Conservation (phyloP, 1,284 basidiomycete genomes). For the Tilletia setariae region DNA sequence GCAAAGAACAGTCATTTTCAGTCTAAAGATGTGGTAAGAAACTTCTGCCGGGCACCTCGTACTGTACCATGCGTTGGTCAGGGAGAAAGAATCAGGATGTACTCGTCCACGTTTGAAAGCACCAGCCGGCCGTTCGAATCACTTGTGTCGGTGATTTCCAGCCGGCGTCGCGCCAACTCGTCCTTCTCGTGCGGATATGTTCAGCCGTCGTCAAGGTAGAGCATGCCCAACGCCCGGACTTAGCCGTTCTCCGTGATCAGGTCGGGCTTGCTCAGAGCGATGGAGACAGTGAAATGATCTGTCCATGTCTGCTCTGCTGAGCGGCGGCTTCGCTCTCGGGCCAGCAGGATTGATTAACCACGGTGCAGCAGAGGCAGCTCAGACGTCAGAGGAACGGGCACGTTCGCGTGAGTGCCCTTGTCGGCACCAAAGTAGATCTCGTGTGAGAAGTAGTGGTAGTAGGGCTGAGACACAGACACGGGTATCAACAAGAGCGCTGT, state of each 20-base stretch:
- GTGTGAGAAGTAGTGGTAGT: slow-evolving; percentile 82
- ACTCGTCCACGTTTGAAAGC: slow-evolving; percentile 17
- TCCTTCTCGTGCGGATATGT: slow-evolving; percentile 75
- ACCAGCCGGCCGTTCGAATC: background rate
- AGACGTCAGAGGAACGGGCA: slow-evolving; percentile 73
- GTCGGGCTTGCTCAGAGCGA: slow-evolving; percentile 67
- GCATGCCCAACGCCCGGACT: slow-evolving; percentile 67
- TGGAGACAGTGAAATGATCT: slow-evolving; percentile 88
- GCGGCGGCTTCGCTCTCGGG: slow-evolving; percentile 79
- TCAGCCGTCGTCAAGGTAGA: slow-evolving; percentile 94
- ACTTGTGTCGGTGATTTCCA: slow-evolving; percentile 21
- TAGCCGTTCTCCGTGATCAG: slow-evolving; percentile 16
- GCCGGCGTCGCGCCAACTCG: slow-evolving; percentile 65
- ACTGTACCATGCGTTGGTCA: no score
- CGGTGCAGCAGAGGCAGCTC: slow-evolving; percentile 77
- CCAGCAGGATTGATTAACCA: slow-evolving; percentile 87
- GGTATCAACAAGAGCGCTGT: no score
- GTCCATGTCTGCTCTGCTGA: slow-evolving; percentile 80
- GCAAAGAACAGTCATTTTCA: no score
- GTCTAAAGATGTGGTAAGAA: no score
- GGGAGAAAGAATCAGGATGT: no score
- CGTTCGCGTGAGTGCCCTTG: slow-evolving; percentile 65
- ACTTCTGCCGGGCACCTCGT: no score
- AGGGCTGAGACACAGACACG: slow-evolving; percentile 62
- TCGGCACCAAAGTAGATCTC: slow-evolving; percentile 64